Conservation (phyloP, 1,284 basidiomycete species). For the Taiwanofungus camphoratus region DNA sequence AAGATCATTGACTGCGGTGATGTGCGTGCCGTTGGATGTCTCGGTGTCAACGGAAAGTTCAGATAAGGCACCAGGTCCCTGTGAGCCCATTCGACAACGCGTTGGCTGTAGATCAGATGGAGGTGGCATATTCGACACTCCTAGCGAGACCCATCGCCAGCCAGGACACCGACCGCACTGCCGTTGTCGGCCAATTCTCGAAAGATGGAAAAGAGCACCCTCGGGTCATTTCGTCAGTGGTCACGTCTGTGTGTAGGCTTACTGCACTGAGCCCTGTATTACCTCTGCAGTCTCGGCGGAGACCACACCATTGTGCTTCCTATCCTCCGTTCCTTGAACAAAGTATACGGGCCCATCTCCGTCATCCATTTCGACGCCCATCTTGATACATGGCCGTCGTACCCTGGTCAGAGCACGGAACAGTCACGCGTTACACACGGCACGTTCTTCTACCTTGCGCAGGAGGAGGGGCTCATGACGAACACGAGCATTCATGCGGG, state of each 20-base stretch:
- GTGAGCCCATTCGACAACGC: conserved; percentile 69
- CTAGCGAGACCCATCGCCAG: conserved; percentile 47
- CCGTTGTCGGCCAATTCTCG: conserved; percentile 30
- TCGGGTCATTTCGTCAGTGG: conserved; percentile 53
- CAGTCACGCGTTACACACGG: conserved; percentile 71
- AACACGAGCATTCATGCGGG: conserved; percentile 75
- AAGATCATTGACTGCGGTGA: conserved; percentile 80
- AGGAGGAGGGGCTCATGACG: conserved; percentile 66
- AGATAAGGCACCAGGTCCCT: conserved; percentile 45
- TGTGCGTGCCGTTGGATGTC: conserved; percentile 28
- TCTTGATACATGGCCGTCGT: conserved; percentile 59
- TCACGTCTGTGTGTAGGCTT: not conserved
- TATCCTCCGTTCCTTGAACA: conserved; percentile 66
- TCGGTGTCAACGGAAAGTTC: not conserved
- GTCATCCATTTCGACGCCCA: conserved; percentile 83
- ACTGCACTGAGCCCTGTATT: not conserved
- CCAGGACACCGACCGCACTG: conserved; percentile 10
- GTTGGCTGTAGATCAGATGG: conserved; percentile 73
- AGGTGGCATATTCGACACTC: conserved; percentile 69
- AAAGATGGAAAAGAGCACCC: conserved; percentile 57
- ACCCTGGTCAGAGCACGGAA: conserved; percentile 46
- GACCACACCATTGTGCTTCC: conserved; percentile 78
- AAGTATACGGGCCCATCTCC: conserved; percentile 69
- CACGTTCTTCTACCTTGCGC: conserved; percentile 71
- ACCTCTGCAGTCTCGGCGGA: conserved; percentile 54